phyloP scores from a whole-genome alignment of 1,284 basidiomycete genomes.

The Malassezia arunalokei region DNA sequence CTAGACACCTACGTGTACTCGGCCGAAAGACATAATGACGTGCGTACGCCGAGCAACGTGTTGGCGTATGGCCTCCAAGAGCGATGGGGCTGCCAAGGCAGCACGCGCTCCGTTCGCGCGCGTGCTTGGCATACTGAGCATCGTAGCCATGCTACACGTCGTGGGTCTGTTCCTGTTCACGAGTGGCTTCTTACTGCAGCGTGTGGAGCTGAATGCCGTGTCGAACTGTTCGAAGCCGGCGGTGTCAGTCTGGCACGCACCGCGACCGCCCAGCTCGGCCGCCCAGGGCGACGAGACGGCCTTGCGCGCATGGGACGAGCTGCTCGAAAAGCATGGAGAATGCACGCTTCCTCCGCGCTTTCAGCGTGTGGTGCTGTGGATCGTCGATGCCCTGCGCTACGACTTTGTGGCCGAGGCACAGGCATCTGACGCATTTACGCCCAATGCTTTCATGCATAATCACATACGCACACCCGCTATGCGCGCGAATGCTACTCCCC shows the following conservation, averaged over 20 bases:
- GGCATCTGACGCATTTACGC: slow-evolving; percentile 49
- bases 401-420: slow-evolving; percentile 69
- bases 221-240: background rate
- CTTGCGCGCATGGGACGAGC: slow-evolving; percentile 22
- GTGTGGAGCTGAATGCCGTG: slow-evolving; percentile 26
- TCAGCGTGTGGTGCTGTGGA: slow-evolving; percentile 60
- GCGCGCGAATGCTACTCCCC: slow-evolving; percentile 56
- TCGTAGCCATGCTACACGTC: slow-evolving; percentile 22
- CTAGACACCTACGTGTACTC: background rate
- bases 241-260: slow-evolving; percentile 6
- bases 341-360: slow-evolving; percentile 31
- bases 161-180: slow-evolving; percentile 34
- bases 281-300: slow-evolving; percentile 11
- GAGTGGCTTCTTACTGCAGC: slow-evolving; percentile 37
- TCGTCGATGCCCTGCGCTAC: slow-evolving; percentile 86
- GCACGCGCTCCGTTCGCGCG: slow-evolving; percentile 17
- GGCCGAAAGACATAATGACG: background rate
- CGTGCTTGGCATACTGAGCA: slow-evolving; percentile 20
- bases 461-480: slow-evolving; percentile 66
- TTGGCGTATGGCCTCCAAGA: background rate
- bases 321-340: slow-evolving; percentile 19
- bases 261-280: slow-evolving; percentile 13
- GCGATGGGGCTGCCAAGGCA: background rate
- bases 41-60: background rate
- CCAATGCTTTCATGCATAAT: slow-evolving; percentile 62